Base-by-base conservation (phyloP, 108 stramenopile species). In the Epipyxis sp. region DNA sequence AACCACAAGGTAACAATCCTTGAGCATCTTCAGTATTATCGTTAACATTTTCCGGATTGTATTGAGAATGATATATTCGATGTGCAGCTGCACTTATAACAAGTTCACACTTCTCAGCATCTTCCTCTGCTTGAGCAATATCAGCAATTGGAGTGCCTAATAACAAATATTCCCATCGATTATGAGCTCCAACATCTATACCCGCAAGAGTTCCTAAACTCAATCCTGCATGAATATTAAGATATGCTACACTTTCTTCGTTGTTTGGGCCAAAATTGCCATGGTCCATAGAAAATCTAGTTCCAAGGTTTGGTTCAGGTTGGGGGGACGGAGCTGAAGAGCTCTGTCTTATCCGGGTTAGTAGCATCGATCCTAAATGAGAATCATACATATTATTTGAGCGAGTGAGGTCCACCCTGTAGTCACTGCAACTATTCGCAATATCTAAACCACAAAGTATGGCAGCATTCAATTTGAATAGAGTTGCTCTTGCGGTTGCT, bases 1-100 rank as follows among this genome's bases (percentile, higher is more conserved):
- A 57, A 20, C 54, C 54, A 57, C 54, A 57, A 57, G 54, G 54
- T n/a, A n/a, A n/a, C n/a, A n/a, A n/a, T n/a, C n/a, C n/a, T 25
- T 57, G 54, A 16, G 25, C 16, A 20, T 57, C 54, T 57, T 57
- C 54, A 25, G 16, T 57, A 20, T 57, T 25, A 16, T 57, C 25
- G 20, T 20, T 16, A 25, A 57, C 54, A 20, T 20, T 25, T 25
- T 57, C 54, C 54, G 16, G 16, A 25, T 57, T 25, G 54, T 20
- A 16, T 25, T 57, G 20, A 16, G 54, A 57, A 57, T 25, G 25
- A 57, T 20, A 25, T 25, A 57, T 20, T 16, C 25, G 20, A 57
- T 57, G 54, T 16, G 54, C 54, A 57, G 25, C 54, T 20, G 54
- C 54, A 25, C 20, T 57, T 25, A 57, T 20, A 57, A 57, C 54